Percentiles rank a stretch among this genome's conserved stretches.
Conservation (phyloP, 1,284 basidiomycete genomes). For the Pseudozyma tsukubaensis region DNA sequence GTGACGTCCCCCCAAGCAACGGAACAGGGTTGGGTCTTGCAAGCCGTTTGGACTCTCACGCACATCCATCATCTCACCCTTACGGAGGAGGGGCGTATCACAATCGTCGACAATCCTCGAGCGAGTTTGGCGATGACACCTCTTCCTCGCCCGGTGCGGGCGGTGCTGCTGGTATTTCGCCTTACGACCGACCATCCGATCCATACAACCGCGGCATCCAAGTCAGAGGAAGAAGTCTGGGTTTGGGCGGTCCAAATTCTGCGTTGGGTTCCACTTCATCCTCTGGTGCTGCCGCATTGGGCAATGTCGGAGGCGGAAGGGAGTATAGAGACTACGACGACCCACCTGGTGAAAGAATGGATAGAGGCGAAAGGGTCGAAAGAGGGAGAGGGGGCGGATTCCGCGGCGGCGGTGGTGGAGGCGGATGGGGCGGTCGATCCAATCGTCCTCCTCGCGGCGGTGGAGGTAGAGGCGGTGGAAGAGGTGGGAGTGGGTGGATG, state of each 20-base stretch:
- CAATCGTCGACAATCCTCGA: slow-evolving; percentile 34
- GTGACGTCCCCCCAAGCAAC: background rate
- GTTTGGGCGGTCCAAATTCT: slow-evolving; percentile 2
- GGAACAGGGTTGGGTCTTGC: slow-evolving; percentile 7
- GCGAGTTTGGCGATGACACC: slow-evolving; percentile 27
- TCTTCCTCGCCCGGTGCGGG: background rate
- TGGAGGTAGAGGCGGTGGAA: background rate
- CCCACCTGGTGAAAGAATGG: background rate
- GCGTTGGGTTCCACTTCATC: background rate
- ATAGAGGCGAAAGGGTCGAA: slow-evolving; percentile 12
- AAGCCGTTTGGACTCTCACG: slow-evolving; percentile 19
- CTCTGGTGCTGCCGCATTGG: background rate
- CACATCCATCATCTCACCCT: background rate
- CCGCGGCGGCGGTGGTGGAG: slow-evolving; percentile 6
- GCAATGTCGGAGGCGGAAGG: background rate
- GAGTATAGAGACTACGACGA: slow-evolving; percentile 31
- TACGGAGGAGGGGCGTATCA: slow-evolving; percentile 1
- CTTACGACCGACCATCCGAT: slow-evolving; percentile 30
- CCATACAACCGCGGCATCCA: slow-evolving; percentile 33
- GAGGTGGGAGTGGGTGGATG: slow-evolving; percentile 24
- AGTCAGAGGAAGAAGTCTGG: slow-evolving; percentile 23
- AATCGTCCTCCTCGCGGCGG: too few relatives aligned
- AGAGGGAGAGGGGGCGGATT: slow-evolving; percentile 1
- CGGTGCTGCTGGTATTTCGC: slow-evolving; percentile 1
- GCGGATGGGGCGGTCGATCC: slow-evolving; percentile 10